These are phyloP conservation scores for Suillus bovinus DNA, from an alignment of 768 basidiomycete species.

Conservation along the genomic window DNA sequence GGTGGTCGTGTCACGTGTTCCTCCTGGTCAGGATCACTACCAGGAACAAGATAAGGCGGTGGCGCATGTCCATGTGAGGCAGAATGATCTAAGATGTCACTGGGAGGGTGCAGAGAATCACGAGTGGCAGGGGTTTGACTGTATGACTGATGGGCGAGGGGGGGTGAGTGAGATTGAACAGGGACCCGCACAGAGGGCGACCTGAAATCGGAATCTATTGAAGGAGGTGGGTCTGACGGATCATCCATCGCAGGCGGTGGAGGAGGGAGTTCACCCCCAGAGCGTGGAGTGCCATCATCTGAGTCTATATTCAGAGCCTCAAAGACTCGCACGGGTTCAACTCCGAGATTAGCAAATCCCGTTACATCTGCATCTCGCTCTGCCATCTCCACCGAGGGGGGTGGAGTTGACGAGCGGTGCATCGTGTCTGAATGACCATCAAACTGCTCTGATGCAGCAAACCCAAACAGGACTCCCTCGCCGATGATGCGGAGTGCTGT, in stretches of 20 bases:
- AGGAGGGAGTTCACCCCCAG: constrained; percentile 56
- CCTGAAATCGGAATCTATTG: constrained; percentile 80
- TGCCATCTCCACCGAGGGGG: constrained; percentile 76
- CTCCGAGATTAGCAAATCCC: constrained; percentile 57
- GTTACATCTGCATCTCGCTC: constrained; percentile 71
- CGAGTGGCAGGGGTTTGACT: constrained; percentile 28
- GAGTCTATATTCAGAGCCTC: constrained; percentile 58
- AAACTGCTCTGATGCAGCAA: constrained; percentile 69
- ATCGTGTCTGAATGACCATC: constrained; percentile 78
- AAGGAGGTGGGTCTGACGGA: constrained; percentile 85
- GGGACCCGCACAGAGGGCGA: constrained; percentile 27
- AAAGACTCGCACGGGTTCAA: constrained; percentile 54
- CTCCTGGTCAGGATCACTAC: constrained; percentile 42
- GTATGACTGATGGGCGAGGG: constrained; percentile 35
- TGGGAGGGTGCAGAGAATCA: constrained; percentile 34
- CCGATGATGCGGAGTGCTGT: constrained; percentile 50
- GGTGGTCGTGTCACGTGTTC: constrained; percentile 59
- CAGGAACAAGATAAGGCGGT: constrained; percentile 73
- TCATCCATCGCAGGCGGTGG: constrained; percentile 85
- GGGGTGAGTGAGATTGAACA: constrained; percentile 22
- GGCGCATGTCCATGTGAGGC: constrained; percentile 62
- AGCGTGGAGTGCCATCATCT: constrained; percentile 34
- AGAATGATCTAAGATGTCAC: constrained; percentile 34
- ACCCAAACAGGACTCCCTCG: constrained; percentile 81
- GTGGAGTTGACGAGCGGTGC: constrained; percentile 64